Evolutionary conservation across 306 rosid species (phyloP).

Genomic region (Glycine soja): DNA sequence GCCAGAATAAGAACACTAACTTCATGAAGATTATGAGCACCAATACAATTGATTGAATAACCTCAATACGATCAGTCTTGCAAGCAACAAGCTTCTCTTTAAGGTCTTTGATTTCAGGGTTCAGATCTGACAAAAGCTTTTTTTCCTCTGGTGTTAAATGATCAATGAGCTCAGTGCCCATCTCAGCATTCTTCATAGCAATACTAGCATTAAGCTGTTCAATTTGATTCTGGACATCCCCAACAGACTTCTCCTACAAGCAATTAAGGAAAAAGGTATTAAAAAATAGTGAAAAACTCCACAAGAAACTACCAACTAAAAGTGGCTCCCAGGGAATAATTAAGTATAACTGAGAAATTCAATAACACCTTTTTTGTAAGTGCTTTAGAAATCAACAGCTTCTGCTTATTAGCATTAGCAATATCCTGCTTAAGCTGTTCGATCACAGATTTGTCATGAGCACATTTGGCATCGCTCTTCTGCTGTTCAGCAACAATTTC

Average conservation of each 20-base stretch:
- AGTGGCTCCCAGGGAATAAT: conserved; percentile 10
- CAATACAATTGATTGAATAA: conserved; percentile 49
- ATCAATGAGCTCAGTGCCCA: conserved; percentile 96
- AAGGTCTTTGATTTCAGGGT: conserved; percentile 86
- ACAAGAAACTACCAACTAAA: conserved; percentile 31
- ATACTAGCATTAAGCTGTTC: conserved; percentile 88
- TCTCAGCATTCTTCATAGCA: conserved; percentile 82
- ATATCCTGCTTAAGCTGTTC: conserved; percentile 92
- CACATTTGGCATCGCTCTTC: conserved; percentile 82
- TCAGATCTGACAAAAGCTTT: conserved; percentile 76
- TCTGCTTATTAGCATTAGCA: conserved; percentile 85
- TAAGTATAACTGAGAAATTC: conserved; percentile 19
- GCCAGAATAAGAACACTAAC: conserved; percentile 35
- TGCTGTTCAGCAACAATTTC: conserved; percentile 92
- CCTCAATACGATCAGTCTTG: conserved; percentile 96
- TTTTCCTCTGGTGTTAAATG: conserved; percentile 92
- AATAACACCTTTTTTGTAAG: conserved; percentile 76
- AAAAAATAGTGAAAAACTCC: conserved; percentile 33
- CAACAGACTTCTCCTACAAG: conserved; percentile 88
- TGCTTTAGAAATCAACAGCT: conserved; percentile 71
- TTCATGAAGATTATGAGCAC: not conserved
- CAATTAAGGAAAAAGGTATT: conserved; percentile 46
- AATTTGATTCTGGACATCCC: conserved; percentile 82
- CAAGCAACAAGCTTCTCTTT: conserved; percentile 85
- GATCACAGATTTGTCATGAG: conserved; percentile 77